Evolutionary conservation across 352 stramenopile species (phyloP).

Genomic region (Stephanocyclus meneghinianus): DNA sequence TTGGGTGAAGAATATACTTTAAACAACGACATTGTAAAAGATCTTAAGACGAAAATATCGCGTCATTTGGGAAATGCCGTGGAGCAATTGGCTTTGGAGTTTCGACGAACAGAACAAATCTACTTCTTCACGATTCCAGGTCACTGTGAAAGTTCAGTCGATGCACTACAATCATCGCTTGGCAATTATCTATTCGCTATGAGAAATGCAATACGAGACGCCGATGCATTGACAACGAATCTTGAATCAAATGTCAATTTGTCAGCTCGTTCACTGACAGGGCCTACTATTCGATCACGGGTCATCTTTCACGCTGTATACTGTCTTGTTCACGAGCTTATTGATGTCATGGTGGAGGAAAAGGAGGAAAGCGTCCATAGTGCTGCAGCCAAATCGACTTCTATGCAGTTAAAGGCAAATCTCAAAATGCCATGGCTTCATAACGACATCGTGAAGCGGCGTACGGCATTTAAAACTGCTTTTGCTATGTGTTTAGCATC

Average conservation of each 20-base stretch:
- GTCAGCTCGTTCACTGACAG: slow-evolving; percentile 32
- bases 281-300: slow-evolving; percentile 33
- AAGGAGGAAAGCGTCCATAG: not conserved
- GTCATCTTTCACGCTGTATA: slow-evolving; percentile 30
- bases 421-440: slow-evolving; percentile 36
- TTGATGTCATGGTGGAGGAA: slow-evolving; percentile 10
- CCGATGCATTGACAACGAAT: slow-evolving; percentile 16
- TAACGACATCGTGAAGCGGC: slow-evolving; percentile 27
- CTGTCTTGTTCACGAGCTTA: slow-evolving; percentile 39
- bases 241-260: slow-evolving; percentile 28
- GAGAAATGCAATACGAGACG: slow-evolving; percentile 34
- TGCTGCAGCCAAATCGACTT: not conserved
- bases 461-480: slow-evolving; percentile 54
- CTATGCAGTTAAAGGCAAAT: not conserved
- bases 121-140: slow-evolving; percentile 21
- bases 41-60: slow-evolving; percentile 34
- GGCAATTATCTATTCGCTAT: slow-evolving; percentile 32
- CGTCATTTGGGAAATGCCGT: slow-evolving; percentile 37
- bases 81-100: slow-evolving; percentile 30
- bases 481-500: slow-evolving; percentile 51
- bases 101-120: slow-evolving; percentile 16
- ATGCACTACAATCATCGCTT: slow-evolving; percentile 28
- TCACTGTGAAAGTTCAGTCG: not conserved
- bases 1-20: slow-evolving; percentile 48
- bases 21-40: slow-evolving; percentile 23